phyloP scores from a whole-genome alignment of 73 alveolate species.

The Symbiodinium natans region DNA sequence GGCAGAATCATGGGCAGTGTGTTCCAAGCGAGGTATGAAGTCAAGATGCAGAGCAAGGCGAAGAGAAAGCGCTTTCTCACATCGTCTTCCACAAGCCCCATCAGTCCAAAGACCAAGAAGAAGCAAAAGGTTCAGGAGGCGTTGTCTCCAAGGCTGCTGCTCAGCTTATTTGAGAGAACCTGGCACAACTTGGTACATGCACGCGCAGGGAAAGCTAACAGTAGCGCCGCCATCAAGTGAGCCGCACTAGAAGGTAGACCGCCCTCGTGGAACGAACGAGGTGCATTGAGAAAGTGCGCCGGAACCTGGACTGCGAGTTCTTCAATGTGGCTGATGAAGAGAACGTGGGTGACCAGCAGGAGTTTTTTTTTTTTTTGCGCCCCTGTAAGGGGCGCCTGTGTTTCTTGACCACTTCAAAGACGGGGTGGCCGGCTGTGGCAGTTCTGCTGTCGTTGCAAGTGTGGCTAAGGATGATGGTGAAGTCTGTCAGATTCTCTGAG shows the following conservation, averaged over 20 bases:
- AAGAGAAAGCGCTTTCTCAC: not conserved
- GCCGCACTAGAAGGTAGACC: not conserved
- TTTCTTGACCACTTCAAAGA: too few relatives aligned
- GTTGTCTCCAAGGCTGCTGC: too few relatives aligned
- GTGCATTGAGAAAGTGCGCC: not conserved
- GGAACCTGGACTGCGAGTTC: conserved; percentile 4
- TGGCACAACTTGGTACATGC: too few relatives aligned
- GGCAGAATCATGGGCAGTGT: not conserved
- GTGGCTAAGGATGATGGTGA: too few relatives aligned
- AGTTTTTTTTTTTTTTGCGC: too few relatives aligned
- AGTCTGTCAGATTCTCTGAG: too few relatives aligned
- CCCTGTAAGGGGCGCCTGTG: too few relatives aligned
- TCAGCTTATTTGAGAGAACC: not conserved
- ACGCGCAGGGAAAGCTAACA: not conserved
- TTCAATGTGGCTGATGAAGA: not conserved
- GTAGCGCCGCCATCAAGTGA: too few relatives aligned
- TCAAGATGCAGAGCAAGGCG: not conserved
- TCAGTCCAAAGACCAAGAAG: not conserved
- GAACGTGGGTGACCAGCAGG: conserved; percentile 3
- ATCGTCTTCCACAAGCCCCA: not conserved
- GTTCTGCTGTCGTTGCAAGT: too few relatives aligned
- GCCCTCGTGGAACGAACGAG: not conserved
- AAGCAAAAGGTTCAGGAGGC: too few relatives aligned
- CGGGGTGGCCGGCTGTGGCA: too few relatives aligned
- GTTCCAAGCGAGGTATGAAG: not conserved